These are phyloP conservation scores for Lasiodiplodia gonubiensis DNA, from an alignment of 2,329 filamentous ascomycete genomes.

Conservation along the genomic window DNA sequence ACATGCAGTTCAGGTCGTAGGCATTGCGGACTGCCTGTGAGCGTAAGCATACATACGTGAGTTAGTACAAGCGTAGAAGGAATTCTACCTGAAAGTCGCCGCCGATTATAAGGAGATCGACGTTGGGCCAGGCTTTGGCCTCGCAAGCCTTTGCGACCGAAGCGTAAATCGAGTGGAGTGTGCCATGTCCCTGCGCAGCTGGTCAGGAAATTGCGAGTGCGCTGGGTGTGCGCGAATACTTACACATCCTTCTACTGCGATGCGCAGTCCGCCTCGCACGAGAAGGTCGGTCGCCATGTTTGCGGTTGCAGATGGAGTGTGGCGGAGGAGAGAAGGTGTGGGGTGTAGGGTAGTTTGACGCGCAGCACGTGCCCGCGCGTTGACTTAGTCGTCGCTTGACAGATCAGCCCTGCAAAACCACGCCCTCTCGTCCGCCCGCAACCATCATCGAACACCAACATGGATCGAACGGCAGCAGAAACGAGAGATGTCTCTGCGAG, in stretches of 20 bases:
- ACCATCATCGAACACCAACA: background rate
- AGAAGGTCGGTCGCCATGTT: background rate
- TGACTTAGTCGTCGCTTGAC: background rate
- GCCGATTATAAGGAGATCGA: constrained; percentile 92
- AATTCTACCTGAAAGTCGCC: constrained; percentile 84
- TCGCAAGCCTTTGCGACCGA: constrained; percentile 73
- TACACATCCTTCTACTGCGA: constrained; percentile 89
- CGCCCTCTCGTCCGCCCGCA: background rate
- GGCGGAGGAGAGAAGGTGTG: background rate
- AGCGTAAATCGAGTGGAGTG: constrained; percentile 87
- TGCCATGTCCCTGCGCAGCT: constrained; percentile 77
- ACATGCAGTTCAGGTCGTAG: constrained; percentile 84
- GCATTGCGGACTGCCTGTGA: constrained; percentile 82
- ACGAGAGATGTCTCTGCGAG: constrained; percentile 30
- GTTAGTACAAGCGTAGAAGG: background rate
- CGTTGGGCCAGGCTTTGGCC: constrained; percentile 71
- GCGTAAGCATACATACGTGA: constrained; percentile 33
- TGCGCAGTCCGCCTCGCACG: constrained; percentile 57
- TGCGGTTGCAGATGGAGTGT: background rate
- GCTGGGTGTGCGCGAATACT: constrained; percentile 40
- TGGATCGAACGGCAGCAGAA: constrained; percentile 7
- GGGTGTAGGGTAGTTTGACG: constrained; percentile 1
- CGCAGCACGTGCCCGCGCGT: constrained; percentile 13
- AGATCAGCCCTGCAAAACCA: constrained; percentile 1
- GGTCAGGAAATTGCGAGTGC: background rate